Conservation (phyloP, 140 eudicot species). For the Oenanthe javanica region DNA sequence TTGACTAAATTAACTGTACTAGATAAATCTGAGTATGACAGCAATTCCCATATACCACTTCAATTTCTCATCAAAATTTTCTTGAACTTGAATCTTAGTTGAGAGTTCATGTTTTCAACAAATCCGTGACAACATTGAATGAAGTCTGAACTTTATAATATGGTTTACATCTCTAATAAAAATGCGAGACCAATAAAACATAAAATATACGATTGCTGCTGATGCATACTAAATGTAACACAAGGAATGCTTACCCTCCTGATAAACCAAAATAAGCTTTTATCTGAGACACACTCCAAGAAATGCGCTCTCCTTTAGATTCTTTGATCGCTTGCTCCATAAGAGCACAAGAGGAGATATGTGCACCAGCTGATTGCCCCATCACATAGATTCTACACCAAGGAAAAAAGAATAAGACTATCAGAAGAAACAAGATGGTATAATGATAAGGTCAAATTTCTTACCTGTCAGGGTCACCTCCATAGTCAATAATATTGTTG, state of each 20-base stretch:
- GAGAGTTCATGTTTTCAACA: background rate
- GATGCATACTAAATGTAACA: background rate
- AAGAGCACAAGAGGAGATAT: constrained; percentile 83
- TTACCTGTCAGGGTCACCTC: constrained; percentile 91
- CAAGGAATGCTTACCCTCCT: constrained; percentile 58
- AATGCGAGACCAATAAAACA: background rate
- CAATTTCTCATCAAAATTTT: background rate
- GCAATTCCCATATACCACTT: background rate
- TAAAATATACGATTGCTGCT: background rate
- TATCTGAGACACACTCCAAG: constrained; percentile 85
- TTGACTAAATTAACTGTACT: background rate
- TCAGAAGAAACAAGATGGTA: background rate
- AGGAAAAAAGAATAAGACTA: constrained; percentile 9
- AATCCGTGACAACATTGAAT: too few species aligned
- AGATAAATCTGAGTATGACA: background rate
- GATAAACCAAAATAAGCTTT: constrained; percentile 96
- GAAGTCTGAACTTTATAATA: background rate
- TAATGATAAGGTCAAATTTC: constrained; percentile 4
- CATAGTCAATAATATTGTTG: constrained; percentile 46
- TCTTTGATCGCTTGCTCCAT: constrained; percentile 77
- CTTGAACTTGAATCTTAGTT: background rate
- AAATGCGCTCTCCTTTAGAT: constrained; percentile 47
- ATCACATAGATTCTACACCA: constrained; percentile 65
- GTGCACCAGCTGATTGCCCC: constrained; percentile 99
- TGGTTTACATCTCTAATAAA: background rate